Evolutionary conservation across 106 monocot species (phyloP).

Genomic region (Gastrodia elata): DNA sequence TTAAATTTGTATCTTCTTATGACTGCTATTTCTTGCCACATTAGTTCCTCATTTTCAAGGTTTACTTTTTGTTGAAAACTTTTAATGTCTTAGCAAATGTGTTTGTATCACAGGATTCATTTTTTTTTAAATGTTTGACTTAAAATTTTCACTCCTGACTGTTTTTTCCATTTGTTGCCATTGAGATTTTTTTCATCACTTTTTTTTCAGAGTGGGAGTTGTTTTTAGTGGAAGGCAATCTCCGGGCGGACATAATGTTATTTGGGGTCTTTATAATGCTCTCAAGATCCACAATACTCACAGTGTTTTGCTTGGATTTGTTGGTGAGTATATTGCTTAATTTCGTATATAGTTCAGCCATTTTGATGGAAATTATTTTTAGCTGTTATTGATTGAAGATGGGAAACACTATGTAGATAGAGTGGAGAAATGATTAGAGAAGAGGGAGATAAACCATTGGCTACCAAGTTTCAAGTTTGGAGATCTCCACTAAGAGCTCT

Average conservation of each 20-base stretch:
- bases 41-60: not conserved
- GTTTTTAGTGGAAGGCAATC: slow-evolving; percentile 94
- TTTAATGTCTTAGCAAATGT: not conserved
- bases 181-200: not conserved
- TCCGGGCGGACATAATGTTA: slow-evolving; percentile 96
- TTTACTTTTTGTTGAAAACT: not conserved
- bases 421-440: no score
- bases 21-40: not conserved
- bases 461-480: no score
- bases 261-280: slow-evolving; percentile 83
- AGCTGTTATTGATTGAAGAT: no score
- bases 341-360: not conserved
- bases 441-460: no score
- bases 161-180: not conserved
- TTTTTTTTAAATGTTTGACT: not conserved
- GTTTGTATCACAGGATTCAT: not conserved
- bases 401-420: no score
- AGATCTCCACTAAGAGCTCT: no score
- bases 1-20: not conserved
- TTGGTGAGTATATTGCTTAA: slow-evolving; percentile 44
- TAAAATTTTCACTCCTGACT: not conserved
- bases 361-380: not conserved
- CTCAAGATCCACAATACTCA: slow-evolving; percentile 71
- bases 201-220: slow-evolving; percentile 70
- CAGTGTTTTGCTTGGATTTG: slow-evolving; percentile 73